phyloP scores from a whole-genome alignment of 2,329 filamentous ascomycete genomes.

The Huntiella omanensis region DNA sequence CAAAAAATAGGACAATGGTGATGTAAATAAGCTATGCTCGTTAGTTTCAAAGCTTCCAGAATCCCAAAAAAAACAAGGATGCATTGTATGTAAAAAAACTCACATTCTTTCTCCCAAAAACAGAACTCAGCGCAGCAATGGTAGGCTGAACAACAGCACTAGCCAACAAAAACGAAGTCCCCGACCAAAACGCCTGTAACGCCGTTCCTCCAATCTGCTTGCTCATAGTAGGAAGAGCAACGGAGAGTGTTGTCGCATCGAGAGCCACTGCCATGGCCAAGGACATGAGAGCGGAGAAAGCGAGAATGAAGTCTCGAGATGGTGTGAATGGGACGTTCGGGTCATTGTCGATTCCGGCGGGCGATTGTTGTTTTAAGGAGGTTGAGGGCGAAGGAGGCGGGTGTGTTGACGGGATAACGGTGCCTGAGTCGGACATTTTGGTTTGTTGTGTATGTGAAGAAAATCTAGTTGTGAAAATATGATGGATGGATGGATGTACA shows the following conservation, averaged over 20 bases:
- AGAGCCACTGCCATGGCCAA: constrained; percentile 35
- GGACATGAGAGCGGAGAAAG: constrained; percentile 29
- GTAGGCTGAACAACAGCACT: constrained; percentile 40
- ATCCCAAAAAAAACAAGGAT: background rate
- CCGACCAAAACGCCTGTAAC: constrained; percentile 51
- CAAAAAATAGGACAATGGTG: constrained; percentile 18
- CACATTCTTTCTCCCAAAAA: constrained; percentile 19
- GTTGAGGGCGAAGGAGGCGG: background rate
- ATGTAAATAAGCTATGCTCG: constrained; percentile 15
- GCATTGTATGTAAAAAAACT: background rate
- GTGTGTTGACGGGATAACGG: background rate
- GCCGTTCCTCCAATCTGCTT: constrained; percentile 31
- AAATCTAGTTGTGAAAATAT: too few species aligned
- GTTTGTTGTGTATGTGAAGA: background rate
- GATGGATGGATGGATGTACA: too few species aligned
- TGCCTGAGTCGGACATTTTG: constrained; percentile 3
- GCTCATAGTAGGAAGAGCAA: constrained; percentile 24
- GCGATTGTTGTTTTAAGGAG: background rate
- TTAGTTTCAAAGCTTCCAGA: background rate
- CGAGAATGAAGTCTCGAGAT: constrained; percentile 23
- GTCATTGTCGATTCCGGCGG: background rate
- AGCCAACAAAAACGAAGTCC: constrained; percentile 49
- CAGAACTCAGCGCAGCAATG: constrained; percentile 20
- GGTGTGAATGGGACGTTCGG: constrained; percentile 16
- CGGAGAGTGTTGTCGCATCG: constrained; percentile 16